Percentiles rank a stretch among this genome's conserved stretches.
These are phyloP conservation scores for Lomentospora prolificans DNA, from an alignment of 2,329 filamentous ascomycete genomes.

Conservation along the genomic window DNA sequence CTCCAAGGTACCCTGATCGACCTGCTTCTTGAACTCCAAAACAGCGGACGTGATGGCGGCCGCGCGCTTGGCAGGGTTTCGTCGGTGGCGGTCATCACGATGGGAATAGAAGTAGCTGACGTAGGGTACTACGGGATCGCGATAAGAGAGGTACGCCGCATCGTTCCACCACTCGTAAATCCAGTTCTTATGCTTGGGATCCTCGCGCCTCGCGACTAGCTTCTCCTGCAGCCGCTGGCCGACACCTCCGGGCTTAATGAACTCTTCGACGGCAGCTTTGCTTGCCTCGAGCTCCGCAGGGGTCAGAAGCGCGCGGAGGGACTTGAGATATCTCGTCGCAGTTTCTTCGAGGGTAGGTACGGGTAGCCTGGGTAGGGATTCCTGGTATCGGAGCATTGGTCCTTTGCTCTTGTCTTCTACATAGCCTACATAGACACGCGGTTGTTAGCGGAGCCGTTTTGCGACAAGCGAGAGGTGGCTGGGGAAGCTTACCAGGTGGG, in stretches of 20 bases:
- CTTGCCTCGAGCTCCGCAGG: conserved; percentile 59
- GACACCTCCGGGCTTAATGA: conserved; percentile 75
- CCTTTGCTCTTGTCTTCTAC: conserved; percentile 71
- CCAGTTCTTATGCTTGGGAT: conserved; percentile 85
- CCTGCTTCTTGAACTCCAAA: conserved; percentile 89
- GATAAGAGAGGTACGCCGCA: conserved; percentile 81
- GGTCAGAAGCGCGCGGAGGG: conserved; percentile 64
- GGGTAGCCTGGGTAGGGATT: conserved; percentile 70
- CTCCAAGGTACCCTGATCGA: conserved; percentile 73
- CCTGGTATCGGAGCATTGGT: conserved; percentile 74
- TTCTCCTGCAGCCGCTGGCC: conserved; percentile 83
- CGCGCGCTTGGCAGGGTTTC: conserved; percentile 84
- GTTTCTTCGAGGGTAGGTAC: conserved; percentile 79
- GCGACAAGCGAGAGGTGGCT: neutral
- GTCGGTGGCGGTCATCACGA: conserved; percentile 79
- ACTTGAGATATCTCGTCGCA: conserved; percentile 68
- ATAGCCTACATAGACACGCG: conserved; percentile 62
- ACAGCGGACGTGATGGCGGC: conserved; percentile 79
- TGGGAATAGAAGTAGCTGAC: conserved; percentile 99
- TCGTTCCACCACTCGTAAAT: conserved; percentile 98
- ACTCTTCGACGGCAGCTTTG: conserved; percentile 77
- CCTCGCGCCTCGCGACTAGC: conserved; percentile 66
- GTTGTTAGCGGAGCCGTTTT: too few relatives aligned
- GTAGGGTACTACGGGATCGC: conserved; percentile 93
- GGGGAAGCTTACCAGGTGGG: conserved; percentile 31